Conservation (phyloP, 1,284 basidiomycete species). For the Cryptococcus sp. region DNA sequence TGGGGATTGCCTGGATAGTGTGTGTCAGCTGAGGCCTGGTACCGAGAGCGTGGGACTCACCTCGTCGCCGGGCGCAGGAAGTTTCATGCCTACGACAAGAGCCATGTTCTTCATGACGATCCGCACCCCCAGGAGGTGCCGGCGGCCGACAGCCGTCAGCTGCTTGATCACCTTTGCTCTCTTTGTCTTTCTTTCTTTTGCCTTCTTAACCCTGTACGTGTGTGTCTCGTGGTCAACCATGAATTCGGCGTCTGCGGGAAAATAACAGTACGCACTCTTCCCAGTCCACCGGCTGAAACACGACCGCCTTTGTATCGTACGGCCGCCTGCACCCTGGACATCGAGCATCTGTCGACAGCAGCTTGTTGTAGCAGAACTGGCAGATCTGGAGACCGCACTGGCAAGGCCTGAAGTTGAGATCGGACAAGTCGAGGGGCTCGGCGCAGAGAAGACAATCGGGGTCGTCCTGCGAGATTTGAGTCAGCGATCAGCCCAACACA, state of each 20-base stretch:
- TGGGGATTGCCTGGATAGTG: slow-evolving; percentile 84
- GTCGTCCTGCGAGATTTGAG: slow-evolving; percentile 69
- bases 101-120: slow-evolving; percentile 96
- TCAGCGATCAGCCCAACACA: not conserved
- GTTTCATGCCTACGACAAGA: slow-evolving; percentile 84
- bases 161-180: slow-evolving; percentile 95
- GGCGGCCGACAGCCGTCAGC: slow-evolving; percentile 78
- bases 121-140: slow-evolving; percentile 86
- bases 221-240: slow-evolving; percentile 1
- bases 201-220: slow-evolving; percentile 84
- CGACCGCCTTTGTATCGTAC: slow-evolving; percentile 88
- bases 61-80: slow-evolving; percentile 76
- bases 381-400: slow-evolving; percentile 99
- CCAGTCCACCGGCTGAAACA: slow-evolving; percentile 92
- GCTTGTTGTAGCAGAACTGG: slow-evolving; percentile 99
- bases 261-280: slow-evolving; percentile 71
- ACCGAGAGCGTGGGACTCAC: slow-evolving; percentile 56
- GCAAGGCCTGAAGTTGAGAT: slow-evolving; percentile 99
- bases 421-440: slow-evolving; percentile 98
- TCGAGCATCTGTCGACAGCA: slow-evolving; percentile 90
- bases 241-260: not conserved
- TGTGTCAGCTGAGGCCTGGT: not conserved
- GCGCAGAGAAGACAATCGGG: slow-evolving; percentile 97
- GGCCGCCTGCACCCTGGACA: slow-evolving; percentile 95
- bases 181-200: slow-evolving; percentile 94